Percentiles rank a stretch among this genome's conserved stretches.
Evolutionary conservation across 225 moss, liverwort and hornwort species (phyloP).

Genomic region (Pleurozium schreberi): DNA sequence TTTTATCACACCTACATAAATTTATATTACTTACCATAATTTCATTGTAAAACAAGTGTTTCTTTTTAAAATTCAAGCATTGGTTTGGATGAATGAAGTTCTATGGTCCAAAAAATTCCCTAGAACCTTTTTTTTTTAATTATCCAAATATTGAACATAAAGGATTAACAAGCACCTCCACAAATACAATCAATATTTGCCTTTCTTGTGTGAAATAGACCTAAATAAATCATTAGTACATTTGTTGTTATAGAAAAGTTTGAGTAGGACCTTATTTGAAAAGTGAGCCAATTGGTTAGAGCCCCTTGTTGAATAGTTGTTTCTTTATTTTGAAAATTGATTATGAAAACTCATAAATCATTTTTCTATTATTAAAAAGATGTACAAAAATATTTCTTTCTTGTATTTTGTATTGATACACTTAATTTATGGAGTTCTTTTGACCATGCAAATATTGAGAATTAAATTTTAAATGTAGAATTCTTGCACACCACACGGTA

Average conservation of each 20-base stretch:
- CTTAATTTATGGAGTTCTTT: neutral
- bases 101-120: rapidly evolving
- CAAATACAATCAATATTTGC: neutral
- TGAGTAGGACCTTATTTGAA: neutral
- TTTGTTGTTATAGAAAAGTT: neutral
- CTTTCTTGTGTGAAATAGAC: neutral
- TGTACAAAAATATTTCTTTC: neutral
- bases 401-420: neutral
- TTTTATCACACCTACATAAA: too few species aligned
- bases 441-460: too few species aligned
- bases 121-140: neutral
- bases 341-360: neutral
- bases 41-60: neutral
- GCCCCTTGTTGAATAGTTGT: rapidly evolving
- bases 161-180: rapidly evolving
- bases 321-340: neutral
- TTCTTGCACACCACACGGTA: too few species aligned
- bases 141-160: rapidly evolving
- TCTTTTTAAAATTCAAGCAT: neutral
- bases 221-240: neutral
- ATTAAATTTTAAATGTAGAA: neutral
- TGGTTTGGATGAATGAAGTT: neutral
- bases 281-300: neutral
- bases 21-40: neutral
- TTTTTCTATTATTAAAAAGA: neutral